These are phyloP conservation scores for Malassezia slooffiae DNA, from an alignment of 1,284 basidiomycete species.

Conservation along the genomic window DNA sequence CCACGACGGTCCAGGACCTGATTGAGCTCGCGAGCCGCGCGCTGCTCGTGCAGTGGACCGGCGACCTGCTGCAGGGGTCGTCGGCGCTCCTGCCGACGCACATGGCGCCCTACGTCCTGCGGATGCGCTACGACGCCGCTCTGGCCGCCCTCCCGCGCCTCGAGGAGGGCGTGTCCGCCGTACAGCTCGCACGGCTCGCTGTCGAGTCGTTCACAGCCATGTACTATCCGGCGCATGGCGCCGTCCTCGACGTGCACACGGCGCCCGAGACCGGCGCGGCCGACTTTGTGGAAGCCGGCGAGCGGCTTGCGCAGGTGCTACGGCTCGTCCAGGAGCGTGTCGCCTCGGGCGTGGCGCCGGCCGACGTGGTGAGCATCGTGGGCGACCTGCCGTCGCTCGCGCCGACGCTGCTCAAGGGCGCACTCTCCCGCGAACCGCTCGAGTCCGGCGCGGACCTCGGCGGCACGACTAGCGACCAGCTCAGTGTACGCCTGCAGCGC, in stretches of 20 bases:
- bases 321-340: too few species aligned
- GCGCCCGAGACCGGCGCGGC: constrained; percentile 1
- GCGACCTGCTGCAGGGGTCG: background rate
- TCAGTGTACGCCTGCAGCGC: too few species aligned
- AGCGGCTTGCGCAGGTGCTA: background rate
- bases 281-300: background rate
- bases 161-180: background rate
- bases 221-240: constrained; percentile 1
- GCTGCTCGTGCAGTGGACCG: constrained; percentile 6
- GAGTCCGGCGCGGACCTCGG: too few species aligned
- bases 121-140: constrained; percentile 4
- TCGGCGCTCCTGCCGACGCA: background rate
- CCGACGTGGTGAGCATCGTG: background rate
- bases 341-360: too few species aligned
- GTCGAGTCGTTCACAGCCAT: background rate
- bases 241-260: background rate
- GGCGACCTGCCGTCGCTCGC: background rate
- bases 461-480: too few species aligned
- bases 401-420: too few species aligned
- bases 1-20: constrained; percentile 5
- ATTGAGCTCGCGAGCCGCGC: constrained; percentile 5
- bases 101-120: background rate
- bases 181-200: background rate
- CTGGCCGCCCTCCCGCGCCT: background rate
- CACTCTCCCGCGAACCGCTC: too few species aligned